Evolutionary conservation across 169 alveolate genomes (phyloP).

Genomic region (Plasmodium gaboni): DNA sequence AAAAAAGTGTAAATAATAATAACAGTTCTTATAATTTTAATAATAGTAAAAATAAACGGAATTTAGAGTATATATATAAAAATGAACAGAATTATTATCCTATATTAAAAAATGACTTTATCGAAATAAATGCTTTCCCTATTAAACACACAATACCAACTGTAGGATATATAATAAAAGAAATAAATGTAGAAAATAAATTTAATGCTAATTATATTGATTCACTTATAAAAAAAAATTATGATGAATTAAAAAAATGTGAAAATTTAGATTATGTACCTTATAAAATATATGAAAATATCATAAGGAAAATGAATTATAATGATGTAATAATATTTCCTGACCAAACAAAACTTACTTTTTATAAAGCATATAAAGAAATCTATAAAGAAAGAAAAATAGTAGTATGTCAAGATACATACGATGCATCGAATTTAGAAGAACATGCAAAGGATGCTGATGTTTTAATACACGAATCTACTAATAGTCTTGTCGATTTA

Average conservation of each 20-base stretch:
- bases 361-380: slow-evolving; percentile 29
- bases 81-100: slow-evolving; percentile 72
- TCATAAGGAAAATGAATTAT: slow-evolving; percentile 42
- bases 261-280: slow-evolving; percentile 40
- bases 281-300: slow-evolving; percentile 56
- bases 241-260: slow-evolving; percentile 41
- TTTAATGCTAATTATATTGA: slow-evolving; percentile 76
- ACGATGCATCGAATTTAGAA: slow-evolving; percentile 79
- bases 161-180: slow-evolving; percentile 88
- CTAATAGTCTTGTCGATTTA: slow-evolving; percentile 74
- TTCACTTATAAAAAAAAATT: slow-evolving; percentile 76
- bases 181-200: slow-evolving; percentile 70
- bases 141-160: slow-evolving; percentile 88
- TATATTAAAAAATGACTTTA: slow-evolving; percentile 75
- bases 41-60: background rate
- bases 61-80: slow-evolving; percentile 46
- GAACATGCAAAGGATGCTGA: slow-evolving; percentile 82
- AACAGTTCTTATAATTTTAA: no score
- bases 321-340: slow-evolving; percentile 19
- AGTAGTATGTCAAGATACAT: slow-evolving; percentile 84
- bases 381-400: slow-evolving; percentile 74
- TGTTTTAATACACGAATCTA: slow-evolving; percentile 83
- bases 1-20: background rate
- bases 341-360: slow-evolving; percentile 21
- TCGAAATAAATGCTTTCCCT: slow-evolving; percentile 79